Evolutionary conservation across 2,329 filamentous ascomycete genomes (phyloP), one percentile per base, ranked within the genome.

Genomic region (Phoma sp.): DNA sequence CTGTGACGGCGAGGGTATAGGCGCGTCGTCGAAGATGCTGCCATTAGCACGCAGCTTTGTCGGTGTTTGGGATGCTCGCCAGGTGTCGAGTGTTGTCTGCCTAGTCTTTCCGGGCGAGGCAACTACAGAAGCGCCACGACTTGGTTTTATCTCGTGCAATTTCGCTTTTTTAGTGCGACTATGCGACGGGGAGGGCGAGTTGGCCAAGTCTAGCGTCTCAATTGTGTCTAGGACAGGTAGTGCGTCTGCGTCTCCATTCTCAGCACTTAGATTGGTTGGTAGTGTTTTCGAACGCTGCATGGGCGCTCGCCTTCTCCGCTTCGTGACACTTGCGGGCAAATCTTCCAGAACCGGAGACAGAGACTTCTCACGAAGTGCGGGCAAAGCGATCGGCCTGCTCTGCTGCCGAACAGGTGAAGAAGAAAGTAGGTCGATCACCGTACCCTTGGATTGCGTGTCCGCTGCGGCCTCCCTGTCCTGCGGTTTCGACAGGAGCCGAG

Each of bases 271-370:
- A 18, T 66, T 53, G 1, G 63, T 47, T 0, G 70, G 71, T 8
- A 71, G 58, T 1, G 71, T 75, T 4, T 67, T 65, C 8, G 71
- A 72, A 33, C 72, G 69, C 45, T 72, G 68, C n/a, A 74, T 69
- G 8, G 67, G 71, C 23, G 50, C 65, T 33, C 69, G 59, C 43
- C 62, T 61, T 55, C 66, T 59, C 37, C 70, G 52, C 42, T 71
- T 74, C 13, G 66, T 69, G 4, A 71, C 64, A 30, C 65, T 73
- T 4, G 69, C 41, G 27, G 72, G 67, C 2, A 69, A 24, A 4
- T 72, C 65, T 47, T 57, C 55, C 4, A 60, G 24, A 1, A 65
- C 39, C 9, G 64, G 68, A 6, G 67, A 60, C 5, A 60, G 52
- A 4, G 64, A 60, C 18, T 55, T 63, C 9, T 66, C 60, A 11